Evolutionary conservation across 495 filamentous ascomycete genomes (phyloP), one percentile per base, ranked within the genome.

Genomic region (Lichenothelia convexa): DNA sequence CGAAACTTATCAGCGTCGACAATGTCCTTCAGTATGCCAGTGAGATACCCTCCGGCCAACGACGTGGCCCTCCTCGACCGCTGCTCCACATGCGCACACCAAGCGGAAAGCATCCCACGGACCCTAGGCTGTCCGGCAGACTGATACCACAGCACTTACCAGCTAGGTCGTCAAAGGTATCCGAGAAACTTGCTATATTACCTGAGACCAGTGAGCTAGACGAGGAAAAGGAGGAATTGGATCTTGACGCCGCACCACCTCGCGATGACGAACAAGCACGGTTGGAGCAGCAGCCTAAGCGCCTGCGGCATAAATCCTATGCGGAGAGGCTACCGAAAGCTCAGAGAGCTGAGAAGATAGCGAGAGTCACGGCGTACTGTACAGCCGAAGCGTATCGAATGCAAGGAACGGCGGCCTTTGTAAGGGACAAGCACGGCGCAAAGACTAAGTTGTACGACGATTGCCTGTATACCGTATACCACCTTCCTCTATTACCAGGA

Each of bases 361-460:
- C 86, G 4, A 68, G 91, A 34, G 75, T 93, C 18, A 95, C 89
- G 39, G 89, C 89, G 1, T 99, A 95, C 56, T 94, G 87, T 54
- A 94, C 86, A 0, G 91, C 91, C 3, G 82, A 94, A 58, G 78
- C 78, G 8, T 94, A 79, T 56, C 87, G 82, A 59, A 75, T 92
- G 63, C 76, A 78, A 46, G 69, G 75, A 18, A 78, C 83, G 27
- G 82, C 83, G 15, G 70, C 79, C 31, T 99, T 99, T 59, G 66
- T 93, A 23, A 80, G 78, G 51, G 81, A 77, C 31, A 72, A 72
- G 49, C 89, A 99, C 65, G 76, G 77, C n/a, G 91, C 84, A 0
- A 72, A 80, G 59, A 92, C 86, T 27, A 99, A 99, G 55, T 66
- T 95, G n/a, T 99, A 99, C 55, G 91, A 95, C 55, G 91, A 99